Conservation (phyloP, 2,329 filamentous ascomycete genomes). For the Botrytis hyacinthi region DNA sequence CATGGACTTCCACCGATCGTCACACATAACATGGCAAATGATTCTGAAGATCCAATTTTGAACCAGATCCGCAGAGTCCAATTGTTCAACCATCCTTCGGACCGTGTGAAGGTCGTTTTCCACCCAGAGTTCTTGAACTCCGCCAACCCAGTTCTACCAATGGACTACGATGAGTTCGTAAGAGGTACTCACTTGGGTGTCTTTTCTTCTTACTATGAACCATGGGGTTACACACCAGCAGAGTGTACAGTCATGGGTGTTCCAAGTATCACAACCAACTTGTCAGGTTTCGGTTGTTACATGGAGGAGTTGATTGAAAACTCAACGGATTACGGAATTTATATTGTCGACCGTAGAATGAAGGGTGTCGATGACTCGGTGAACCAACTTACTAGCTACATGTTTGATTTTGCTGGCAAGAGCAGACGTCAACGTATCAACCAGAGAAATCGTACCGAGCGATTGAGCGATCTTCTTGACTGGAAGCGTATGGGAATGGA, state of each 20-base stretch:
- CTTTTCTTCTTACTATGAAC: conserved; percentile 97
- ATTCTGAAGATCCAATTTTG: conserved; percentile 86
- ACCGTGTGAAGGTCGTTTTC: conserved; percentile 97
- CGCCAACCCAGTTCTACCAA: conserved; percentile 86
- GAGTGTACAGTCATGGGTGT: conserved; percentile 99
- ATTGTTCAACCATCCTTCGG: conserved; percentile 91
- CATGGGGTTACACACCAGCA: conserved; percentile 97
- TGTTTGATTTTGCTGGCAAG: conserved; percentile 94
- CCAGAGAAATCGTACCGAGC: conserved; percentile 94
- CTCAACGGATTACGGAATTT: conserved; percentile 96
- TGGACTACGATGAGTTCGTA: conserved; percentile 98
- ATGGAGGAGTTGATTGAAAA: conserved; percentile 99
- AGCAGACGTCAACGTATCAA: conserved; percentile 96
- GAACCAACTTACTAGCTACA: conserved; percentile 86
- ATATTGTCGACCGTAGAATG: conserved; percentile 92
- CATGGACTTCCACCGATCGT: conserved; percentile 88
- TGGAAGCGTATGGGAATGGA: conserved; percentile 99
- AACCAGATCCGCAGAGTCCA: conserved; percentile 96
- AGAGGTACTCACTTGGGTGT: conserved; percentile 93
- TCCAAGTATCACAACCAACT: conserved; percentile 94
- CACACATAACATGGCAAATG: conserved; percentile 98
- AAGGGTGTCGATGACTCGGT: conserved; percentile 98
- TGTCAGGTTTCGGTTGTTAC: conserved; percentile 97
- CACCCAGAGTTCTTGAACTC: conserved; percentile 98
- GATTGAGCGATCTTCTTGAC: conserved; percentile 89